Percentiles rank a stretch among this genome's conserved stretches.
Conservation (phyloP, 2,329 filamentous ascomycete genomes). For the Phialocephala subalpina region DNA sequence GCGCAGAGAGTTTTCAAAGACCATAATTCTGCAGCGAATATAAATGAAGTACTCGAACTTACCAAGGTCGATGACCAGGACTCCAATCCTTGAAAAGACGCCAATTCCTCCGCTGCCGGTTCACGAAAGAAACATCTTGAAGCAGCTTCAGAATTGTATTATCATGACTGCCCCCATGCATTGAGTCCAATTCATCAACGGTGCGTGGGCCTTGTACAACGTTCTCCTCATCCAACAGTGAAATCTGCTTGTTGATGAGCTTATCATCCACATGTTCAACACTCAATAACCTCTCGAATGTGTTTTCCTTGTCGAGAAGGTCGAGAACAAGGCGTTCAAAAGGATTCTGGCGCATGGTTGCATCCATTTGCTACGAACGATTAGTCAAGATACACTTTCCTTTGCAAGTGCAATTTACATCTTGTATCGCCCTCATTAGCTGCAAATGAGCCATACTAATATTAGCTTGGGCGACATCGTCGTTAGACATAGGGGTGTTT, state of each 20-base stretch:
- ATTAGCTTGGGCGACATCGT: neutral
- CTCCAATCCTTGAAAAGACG: slow-evolving; percentile 30
- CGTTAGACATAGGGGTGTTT: neutral
- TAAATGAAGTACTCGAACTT: neutral
- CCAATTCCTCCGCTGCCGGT: slow-evolving; percentile 27
- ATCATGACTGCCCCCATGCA: neutral
- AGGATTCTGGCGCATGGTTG: neutral
- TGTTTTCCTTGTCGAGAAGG: slow-evolving; percentile 15
- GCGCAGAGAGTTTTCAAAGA: neutral
- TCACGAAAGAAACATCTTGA: slow-evolving; percentile 20
- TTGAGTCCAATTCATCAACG: neutral
- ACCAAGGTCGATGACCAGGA: slow-evolving; percentile 29
- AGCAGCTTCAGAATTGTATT: neutral
- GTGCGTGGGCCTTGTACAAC: neutral
- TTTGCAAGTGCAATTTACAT: neutral
- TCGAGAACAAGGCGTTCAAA: slow-evolving; percentile 14
- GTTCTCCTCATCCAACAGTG: slow-evolving; percentile 17
- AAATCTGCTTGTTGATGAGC: slow-evolving; percentile 32
- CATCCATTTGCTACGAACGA: neutral
- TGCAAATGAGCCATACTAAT: neutral
- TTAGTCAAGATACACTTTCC: neutral
- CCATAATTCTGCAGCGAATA: neutral
- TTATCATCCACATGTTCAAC: slow-evolving; percentile 21
- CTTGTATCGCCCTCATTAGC: neutral
- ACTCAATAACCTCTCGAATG: slow-evolving; percentile 18